These are phyloP conservation scores for Euphrasia arctica DNA, from an alignment of 305 asterid genomes.

Conservation along the genomic window DNA sequence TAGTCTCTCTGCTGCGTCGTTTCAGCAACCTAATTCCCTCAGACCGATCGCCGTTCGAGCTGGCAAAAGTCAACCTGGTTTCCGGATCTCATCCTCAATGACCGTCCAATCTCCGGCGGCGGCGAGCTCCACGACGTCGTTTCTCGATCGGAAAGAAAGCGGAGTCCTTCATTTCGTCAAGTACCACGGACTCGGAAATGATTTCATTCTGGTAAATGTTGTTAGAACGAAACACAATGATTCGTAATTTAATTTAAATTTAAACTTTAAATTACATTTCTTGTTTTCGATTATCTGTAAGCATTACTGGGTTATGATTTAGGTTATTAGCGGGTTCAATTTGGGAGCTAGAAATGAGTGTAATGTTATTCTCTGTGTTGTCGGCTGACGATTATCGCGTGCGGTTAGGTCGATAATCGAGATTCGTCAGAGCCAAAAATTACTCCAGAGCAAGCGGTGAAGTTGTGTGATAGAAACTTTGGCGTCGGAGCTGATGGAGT, in stretches of 20 bases:
- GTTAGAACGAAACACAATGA: no score
- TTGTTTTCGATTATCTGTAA: background rate
- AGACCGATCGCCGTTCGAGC: constrained; percentile 19
- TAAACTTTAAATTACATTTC: no score
- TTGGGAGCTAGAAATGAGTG: no score
- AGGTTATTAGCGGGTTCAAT: background rate
- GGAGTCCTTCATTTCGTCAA: constrained; percentile 67
- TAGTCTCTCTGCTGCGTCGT: constrained; percentile 23
- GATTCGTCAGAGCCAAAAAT: constrained; percentile 66
- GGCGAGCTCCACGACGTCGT: constrained; percentile 35
- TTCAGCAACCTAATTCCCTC: constrained; percentile 23
- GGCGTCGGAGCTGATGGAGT: constrained; percentile 92
- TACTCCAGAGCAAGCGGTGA: constrained; percentile 71
- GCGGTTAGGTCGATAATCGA: constrained; percentile 60
- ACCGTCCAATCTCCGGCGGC: constrained; percentile 36
- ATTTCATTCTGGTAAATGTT: constrained; percentile 66
- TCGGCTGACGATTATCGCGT: background rate
- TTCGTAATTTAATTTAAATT: background rate
- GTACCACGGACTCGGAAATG: constrained; percentile 85
- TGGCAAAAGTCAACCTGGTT: constrained; percentile 25
- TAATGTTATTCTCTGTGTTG: background rate
- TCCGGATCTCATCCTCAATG: constrained; percentile 37
- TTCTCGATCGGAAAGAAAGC: constrained; percentile 50
- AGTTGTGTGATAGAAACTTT: constrained; percentile 70
- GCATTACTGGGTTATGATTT: background rate